Evolutionary conservation across 306 rosid genomes (phyloP), one percentile per base, ranked within the genome.

Genomic region (Acacia acuminata): DNA sequence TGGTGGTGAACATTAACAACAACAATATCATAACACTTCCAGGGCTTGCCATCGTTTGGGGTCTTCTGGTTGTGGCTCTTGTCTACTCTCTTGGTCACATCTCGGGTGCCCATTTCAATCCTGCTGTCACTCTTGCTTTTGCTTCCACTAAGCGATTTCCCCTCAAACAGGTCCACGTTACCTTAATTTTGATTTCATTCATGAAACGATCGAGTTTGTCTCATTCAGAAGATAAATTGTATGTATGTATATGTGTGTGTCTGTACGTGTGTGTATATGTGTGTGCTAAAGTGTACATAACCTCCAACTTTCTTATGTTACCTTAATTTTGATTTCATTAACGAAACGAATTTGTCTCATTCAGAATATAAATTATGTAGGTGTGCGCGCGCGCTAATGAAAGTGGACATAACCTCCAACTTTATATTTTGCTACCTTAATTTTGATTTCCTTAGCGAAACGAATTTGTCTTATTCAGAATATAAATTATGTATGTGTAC

Each of bases 21-120:
- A 64, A 85, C 10, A 71, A 87, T 38, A 73, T 85, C 11, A 86
- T 96, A 19, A 92, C 94, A 24, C 76, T 79, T 67, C 97, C 97
- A 0, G 99, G 99, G 63, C 76, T 94, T 13, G 12, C 92, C 19
- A 87, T 92, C 30, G 79, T 34, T 44, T 96, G 99, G 99, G 99
- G 99, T 2, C 73, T 94, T 15, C 85, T 53, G 42, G 93, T 92
- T 38, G 74, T 83, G 86, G 98, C 91, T 0, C 61, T 92, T 82
- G 68, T 92, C 64, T 95, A 95, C 83, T 81, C 97, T 10, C 82
- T 95, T 47, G 99, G 98, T 10, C 99, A 95, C 12, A 89, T 95
- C 53, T 95, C 99, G 5, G 98, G 99, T 51, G 99, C 93, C 24
- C 99, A 96, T 83, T 89, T 96, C 61, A 94, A 94, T 34, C 99